Evolutionary conservation across 371 early-diverging fungal species (phyloP), one percentile per base, ranked within the genome.

Genomic region (Rhizopus microsporus): DNA sequence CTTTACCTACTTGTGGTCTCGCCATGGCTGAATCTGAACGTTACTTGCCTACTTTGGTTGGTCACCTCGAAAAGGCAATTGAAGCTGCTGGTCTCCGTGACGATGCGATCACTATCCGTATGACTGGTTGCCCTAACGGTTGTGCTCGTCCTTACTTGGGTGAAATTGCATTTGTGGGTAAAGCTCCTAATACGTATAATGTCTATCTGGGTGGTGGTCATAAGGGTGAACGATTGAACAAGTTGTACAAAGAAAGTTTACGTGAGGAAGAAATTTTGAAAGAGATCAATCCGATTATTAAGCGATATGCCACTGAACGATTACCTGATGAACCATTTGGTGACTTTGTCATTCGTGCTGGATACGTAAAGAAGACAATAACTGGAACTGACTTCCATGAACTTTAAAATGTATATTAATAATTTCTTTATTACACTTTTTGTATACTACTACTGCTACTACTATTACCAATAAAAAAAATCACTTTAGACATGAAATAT

Each of bases 11-110:
- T 13, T 95, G 96, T 74, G 90, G 86, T 55, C 79, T 95, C 57
- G 96, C 96, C 38, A 94, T 96, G 93, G 96, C 96, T 55, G 96
- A 96, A 83, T 88, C 91, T 34, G 96, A 96, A 80, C 90, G 96
- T 49, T 95, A 96, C 78, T 76, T 96, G 62, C 96, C 95, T 48
- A 75, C 80, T 42, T 78, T 96, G 55, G 88, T 96, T 35, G 77
- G 75, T 16, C 82, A 79, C 65, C 78, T 96, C 50, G 96, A 96
- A 69, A 62, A 73, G 0, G 73, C 87, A 15, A 76, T 96, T 54
- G 90, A 91, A 62, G 89, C 85, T 56, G 75, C 86, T 42, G 95
- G 95, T 33, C 71, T 96, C 59, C 78, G 88, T 39, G 80, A 92
- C 39, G 92, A 94, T 69, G 90, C 93, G 48, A 93, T 96, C 65